Percentiles rank a stretch among this genome's conserved stretches.
phyloP scores from a whole-genome alignment of 2,329 filamentous ascomycete genomes.

The Amesomyces nigricolor region DNA sequence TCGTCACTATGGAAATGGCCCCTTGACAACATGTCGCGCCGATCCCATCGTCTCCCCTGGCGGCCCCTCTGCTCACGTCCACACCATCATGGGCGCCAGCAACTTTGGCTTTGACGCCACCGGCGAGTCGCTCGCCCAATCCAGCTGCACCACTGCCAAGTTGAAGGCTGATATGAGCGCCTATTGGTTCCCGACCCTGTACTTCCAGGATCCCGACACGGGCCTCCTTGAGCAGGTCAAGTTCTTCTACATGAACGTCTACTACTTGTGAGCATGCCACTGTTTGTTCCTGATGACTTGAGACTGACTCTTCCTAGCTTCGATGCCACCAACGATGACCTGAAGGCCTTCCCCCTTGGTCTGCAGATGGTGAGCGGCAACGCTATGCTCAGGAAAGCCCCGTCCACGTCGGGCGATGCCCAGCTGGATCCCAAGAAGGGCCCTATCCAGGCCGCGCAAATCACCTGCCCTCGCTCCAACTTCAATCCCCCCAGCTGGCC shows the following conservation, averaged over 20 bases:
- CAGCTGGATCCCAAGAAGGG: conserved; percentile 50
- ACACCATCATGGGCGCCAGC: conserved; percentile 66
- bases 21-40: conserved; percentile 53
- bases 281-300: conserved; percentile 1
- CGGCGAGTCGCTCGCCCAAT: conserved; percentile 53
- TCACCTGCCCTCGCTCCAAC: conserved; percentile 53
- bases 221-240: conserved; percentile 60
- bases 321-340: conserved; percentile 57
- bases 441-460: conserved; percentile 49
- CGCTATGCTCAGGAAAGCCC: conserved; percentile 50
- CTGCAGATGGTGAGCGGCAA: conserved; percentile 68
- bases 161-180: conserved; percentile 64
- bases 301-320: conserved; percentile 38
- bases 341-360: conserved; percentile 64
- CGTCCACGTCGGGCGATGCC: conserved; percentile 43
- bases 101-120: conserved; percentile 58
- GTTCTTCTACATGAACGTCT: conserved; percentile 67
- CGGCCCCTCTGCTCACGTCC: conserved; percentile 54
- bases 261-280: conserved; percentile 57
- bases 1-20: conserved; percentile 61
- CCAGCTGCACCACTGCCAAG: conserved; percentile 65
- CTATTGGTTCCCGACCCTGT: conserved; percentile 72
- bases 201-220: conserved; percentile 59
- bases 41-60: conserved; percentile 67
- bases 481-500: conserved; percentile 49